Percentiles rank a stretch among this genome's conserved stretches.
These are phyloP conservation scores for Massarina eburnea DNA, from an alignment of 2,329 filamentous ascomycete species.

Conservation along the genomic window DNA sequence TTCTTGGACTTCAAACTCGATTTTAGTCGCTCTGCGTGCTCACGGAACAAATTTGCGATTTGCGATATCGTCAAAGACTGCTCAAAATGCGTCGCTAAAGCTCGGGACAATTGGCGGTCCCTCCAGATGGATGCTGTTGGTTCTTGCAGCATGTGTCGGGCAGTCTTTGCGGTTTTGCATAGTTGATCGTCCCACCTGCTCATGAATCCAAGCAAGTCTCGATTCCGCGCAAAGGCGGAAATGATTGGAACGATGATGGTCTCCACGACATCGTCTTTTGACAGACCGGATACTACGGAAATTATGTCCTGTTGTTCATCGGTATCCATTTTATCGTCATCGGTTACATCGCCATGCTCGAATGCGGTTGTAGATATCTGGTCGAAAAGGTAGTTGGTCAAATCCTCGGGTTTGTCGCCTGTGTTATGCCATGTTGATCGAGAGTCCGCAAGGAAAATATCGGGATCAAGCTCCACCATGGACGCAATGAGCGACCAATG, in stretches of 20 bases:
- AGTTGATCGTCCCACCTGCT: constrained; percentile 39
- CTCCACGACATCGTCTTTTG: constrained; percentile 2
- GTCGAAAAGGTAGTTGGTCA: constrained; percentile 32
- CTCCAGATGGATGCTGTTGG: constrained; percentile 32
- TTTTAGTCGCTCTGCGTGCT: constrained; percentile 27
- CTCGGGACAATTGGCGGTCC: constrained; percentile 22
- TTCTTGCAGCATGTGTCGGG: constrained; percentile 21
- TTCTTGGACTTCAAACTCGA: constrained; percentile 2
- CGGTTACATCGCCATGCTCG: constrained; percentile 10
- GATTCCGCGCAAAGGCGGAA: constrained; percentile 35
- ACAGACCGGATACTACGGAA: background rate
- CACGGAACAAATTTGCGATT: constrained; percentile 30
- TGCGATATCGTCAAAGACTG: constrained; percentile 36
- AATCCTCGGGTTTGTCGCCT: constrained; percentile 23
- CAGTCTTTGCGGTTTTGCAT: constrained; percentile 13
- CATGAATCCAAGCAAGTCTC: constrained; percentile 39
- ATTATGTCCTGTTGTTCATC: constrained; percentile 3
- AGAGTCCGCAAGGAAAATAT: constrained; percentile 31
- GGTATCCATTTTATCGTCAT: constrained; percentile 9
- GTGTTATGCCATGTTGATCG: constrained; percentile 9
- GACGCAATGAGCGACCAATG: constrained; percentile 37
- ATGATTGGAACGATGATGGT: constrained; percentile 36
- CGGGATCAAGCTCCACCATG: constrained; percentile 36
- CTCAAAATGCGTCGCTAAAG: constrained; percentile 29
- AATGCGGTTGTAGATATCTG: constrained; percentile 25